These are phyloP conservation scores for Aureobasidium leucospermi DNA, from an alignment of 2,329 filamentous ascomycete genomes.

Conservation along the genomic window DNA sequence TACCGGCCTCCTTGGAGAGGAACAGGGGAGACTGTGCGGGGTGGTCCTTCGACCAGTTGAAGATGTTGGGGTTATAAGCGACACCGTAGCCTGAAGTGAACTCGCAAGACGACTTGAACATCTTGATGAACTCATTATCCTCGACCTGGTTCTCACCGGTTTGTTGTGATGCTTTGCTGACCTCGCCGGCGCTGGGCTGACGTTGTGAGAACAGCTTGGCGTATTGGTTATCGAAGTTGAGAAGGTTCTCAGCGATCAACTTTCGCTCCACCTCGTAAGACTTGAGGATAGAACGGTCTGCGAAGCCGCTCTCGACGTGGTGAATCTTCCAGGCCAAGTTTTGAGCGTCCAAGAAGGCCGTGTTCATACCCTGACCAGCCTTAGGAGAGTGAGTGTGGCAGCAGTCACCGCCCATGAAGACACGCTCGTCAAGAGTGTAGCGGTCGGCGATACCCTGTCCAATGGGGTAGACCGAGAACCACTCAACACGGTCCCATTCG, in stretches of 20 bases:
- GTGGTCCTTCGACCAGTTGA: constrained; percentile 77
- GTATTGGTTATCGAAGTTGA: constrained; percentile 83
- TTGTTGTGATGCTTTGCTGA: constrained; percentile 58
- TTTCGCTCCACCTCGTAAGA: constrained; percentile 86
- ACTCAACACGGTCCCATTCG: constrained; percentile 58
- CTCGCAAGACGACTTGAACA: constrained; percentile 84
- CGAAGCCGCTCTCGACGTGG: constrained; percentile 76
- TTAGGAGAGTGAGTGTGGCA: constrained; percentile 59
- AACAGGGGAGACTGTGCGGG: constrained; percentile 64
- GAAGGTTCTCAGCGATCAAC: constrained; percentile 72
- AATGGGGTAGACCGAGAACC: constrained; percentile 60
- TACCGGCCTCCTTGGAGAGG: constrained; percentile 46
- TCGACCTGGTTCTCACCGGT: constrained; percentile 30
- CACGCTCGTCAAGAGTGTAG: constrained; percentile 57
- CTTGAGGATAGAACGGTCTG: constrained; percentile 63
- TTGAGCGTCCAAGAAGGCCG: constrained; percentile 57
- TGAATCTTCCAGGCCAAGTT: constrained; percentile 97
- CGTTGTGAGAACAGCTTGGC: constrained; percentile 82
- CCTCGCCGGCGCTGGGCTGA: constrained; percentile 64
- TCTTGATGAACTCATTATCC: constrained; percentile 77
- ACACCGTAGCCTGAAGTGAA: constrained; percentile 92
- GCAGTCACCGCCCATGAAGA: constrained; percentile 59
- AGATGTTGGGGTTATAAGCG: constrained; percentile 69
- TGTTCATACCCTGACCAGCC: constrained; percentile 59
- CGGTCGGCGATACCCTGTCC: constrained; percentile 59